phyloP scores from a whole-genome alignment of 352 stramenopile genomes.

The Hyaloperonospora brassicae region DNA sequence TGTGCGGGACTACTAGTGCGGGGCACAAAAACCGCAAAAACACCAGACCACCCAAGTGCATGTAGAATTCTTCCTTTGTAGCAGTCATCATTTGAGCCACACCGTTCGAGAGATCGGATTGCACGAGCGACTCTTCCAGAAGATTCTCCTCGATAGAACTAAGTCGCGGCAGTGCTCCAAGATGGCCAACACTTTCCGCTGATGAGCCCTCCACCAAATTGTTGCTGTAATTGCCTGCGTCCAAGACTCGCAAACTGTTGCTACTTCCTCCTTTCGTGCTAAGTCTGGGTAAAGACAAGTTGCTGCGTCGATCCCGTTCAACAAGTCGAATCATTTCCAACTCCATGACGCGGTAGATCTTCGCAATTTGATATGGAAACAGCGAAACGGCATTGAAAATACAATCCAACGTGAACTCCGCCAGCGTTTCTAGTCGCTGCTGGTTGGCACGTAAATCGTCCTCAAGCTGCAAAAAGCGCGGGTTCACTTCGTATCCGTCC shows the following conservation, averaged over 20 bases:
- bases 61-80: constrained; percentile 62
- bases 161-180: constrained; percentile 38
- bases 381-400: constrained; percentile 42
- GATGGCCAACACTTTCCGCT: constrained; percentile 20
- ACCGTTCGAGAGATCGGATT: constrained; percentile 18
- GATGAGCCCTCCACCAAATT: constrained; percentile 33
- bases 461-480: constrained; percentile 28
- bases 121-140: constrained; percentile 25
- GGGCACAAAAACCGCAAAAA: constrained; percentile 77
- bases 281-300: constrained; percentile 37
- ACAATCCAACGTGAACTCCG: constrained; percentile 37
- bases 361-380: constrained; percentile 71
- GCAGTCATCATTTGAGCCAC: constrained; percentile 19
- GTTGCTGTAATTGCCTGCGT: constrained; percentile 23
- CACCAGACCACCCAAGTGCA: constrained; percentile 66
- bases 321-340: constrained; percentile 66
- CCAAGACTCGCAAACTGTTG: constrained; percentile 17
- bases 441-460: constrained; percentile 51
- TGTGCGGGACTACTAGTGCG: constrained; percentile 64
- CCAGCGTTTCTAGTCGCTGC: constrained; percentile 40
- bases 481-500: constrained; percentile 63
- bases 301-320: constrained; percentile 47
- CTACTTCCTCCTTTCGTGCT: constrained; percentile 44
- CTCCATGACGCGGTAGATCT: constrained; percentile 69
- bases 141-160: constrained; percentile 49